phyloP scores from a whole-genome alignment of 2,329 filamentous ascomycete genomes.

The Stagonosporopsis tanaceti region DNA sequence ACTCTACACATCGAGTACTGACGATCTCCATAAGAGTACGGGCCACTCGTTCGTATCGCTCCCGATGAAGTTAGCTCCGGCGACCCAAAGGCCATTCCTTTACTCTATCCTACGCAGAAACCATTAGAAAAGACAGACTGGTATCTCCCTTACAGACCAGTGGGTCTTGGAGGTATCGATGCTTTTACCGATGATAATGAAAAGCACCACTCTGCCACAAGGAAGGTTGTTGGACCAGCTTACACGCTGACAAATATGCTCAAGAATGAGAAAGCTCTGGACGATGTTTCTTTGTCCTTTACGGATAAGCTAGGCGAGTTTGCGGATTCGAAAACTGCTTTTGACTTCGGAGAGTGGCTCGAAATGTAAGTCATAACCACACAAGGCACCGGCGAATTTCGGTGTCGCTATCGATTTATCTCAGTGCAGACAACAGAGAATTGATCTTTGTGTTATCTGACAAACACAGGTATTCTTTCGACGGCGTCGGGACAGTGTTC shows the following conservation, averaged over 20 bases:
- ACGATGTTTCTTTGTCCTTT: slow-evolving; percentile 19
- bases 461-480: slow-evolving; percentile 22
- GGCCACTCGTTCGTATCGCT: slow-evolving; percentile 56
- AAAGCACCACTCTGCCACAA: slow-evolving; percentile 7
- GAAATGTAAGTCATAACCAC: slow-evolving; percentile 35
- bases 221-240: slow-evolving; percentile 8
- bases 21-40: not conserved
- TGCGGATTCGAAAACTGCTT: slow-evolving; percentile 16
- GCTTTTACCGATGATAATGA: slow-evolving; percentile 22
- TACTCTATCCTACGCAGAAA: slow-evolving; percentile 25
- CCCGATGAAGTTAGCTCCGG: slow-evolving; percentile 49
- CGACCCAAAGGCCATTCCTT: slow-evolving; percentile 24
- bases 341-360: slow-evolving; percentile 32
- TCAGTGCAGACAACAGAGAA: no score
- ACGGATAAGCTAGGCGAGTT: slow-evolving; percentile 26
- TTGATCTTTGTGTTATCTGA: no score
- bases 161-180: slow-evolving; percentile 23
- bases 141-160: slow-evolving; percentile 31
- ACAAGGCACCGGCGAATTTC: not conserved
- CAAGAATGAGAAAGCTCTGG: slow-evolving; percentile 26
- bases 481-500: slow-evolving; percentile 25
- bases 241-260: slow-evolving; percentile 19
- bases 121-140: slow-evolving; percentile 33
- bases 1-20: not conserved
- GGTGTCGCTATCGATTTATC: no score